Evolutionary conservation across 2,329 filamentous ascomycete genomes (phyloP).

Genomic region (Chrysosporium keratinophilum): DNA sequence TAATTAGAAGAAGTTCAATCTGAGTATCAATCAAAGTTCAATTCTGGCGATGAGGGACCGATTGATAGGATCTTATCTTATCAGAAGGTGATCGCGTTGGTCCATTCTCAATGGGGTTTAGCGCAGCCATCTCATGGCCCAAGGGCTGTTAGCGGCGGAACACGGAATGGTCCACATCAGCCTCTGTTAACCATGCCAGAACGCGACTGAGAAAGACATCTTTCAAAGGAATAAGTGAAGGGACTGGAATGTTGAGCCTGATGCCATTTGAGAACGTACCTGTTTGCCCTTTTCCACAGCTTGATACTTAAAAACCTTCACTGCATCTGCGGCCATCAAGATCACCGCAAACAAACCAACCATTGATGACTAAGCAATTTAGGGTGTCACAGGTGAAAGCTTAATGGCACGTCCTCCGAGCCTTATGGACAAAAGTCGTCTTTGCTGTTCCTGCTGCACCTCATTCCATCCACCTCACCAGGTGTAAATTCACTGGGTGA

Average conservation of each 20-base stretch:
- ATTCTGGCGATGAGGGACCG: background rate
- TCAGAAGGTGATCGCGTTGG: background rate
- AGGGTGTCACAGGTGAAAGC: constrained; percentile 6
- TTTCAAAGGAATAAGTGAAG: no score
- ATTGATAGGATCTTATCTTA: background rate
- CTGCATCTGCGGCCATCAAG: no score
- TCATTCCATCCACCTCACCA: background rate
- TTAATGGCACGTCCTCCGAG: constrained; percentile 1
- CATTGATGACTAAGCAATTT: constrained; percentile 1
- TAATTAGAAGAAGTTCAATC: background rate
- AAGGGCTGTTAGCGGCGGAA: background rate
- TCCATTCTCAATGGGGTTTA: background rate
- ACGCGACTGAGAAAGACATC: no score
- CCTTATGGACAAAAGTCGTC: background rate
- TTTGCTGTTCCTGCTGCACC: background rate
- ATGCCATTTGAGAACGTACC: no score
- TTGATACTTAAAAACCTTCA: no score
- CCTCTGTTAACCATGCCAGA: no score
- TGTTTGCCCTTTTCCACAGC: no score
- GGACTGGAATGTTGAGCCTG: no score
- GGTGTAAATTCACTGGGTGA: constrained; percentile 3
- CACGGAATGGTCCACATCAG: no score
- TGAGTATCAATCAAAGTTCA: background rate
- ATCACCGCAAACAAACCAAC: background rate
- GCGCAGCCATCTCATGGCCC: background rate